phyloP scores from a whole-genome alignment of 257 asterid genomes.

The Euphrasia confusa region DNA sequence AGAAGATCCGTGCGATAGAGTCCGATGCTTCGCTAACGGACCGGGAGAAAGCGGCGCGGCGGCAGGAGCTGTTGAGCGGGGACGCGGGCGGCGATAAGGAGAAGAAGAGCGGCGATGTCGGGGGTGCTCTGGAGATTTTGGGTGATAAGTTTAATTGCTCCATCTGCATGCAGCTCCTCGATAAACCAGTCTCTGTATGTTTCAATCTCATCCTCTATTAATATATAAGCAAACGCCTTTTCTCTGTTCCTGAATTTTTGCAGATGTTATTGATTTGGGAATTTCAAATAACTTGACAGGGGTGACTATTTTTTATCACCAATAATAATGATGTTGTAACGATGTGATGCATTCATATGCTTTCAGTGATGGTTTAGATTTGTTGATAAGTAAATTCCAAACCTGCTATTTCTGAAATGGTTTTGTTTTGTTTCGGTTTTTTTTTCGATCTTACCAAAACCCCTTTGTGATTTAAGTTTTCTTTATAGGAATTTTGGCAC shows the following conservation, averaged over 20 bases:
- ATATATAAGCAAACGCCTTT: no score
- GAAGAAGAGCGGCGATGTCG: constrained; percentile 23
- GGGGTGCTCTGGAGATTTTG: constrained; percentile 51
- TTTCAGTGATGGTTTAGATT: constrained; percentile 14
- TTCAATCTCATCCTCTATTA: constrained; percentile 4
- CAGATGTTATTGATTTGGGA: constrained; percentile 22
- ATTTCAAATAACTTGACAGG: constrained; percentile 13
- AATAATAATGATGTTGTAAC: constrained; percentile 12
- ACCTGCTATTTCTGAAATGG: not conserved
- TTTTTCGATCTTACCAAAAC: not conserved
- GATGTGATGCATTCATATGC: not conserved
- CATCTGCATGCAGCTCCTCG: constrained; percentile 91
- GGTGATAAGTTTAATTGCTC: constrained; percentile 73
- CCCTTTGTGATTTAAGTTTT: not conserved
- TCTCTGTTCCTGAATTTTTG: constrained; percentile 9
- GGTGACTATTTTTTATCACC: constrained; percentile 3
- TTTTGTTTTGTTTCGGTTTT: not conserved
- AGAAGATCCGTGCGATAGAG: constrained; percentile 64
- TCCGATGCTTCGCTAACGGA: constrained; percentile 54
- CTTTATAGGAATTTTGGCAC: not conserved
- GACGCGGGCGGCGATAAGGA: constrained; percentile 4
- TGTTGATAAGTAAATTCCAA: not conserved
- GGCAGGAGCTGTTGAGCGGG: constrained; percentile 71
- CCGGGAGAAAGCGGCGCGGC: constrained; percentile 64
- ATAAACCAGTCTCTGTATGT: constrained; percentile 77